Evolutionary conservation across 345 rosid genomes (phyloP).

Genomic region (Euphorbia pulcherrima): DNA sequence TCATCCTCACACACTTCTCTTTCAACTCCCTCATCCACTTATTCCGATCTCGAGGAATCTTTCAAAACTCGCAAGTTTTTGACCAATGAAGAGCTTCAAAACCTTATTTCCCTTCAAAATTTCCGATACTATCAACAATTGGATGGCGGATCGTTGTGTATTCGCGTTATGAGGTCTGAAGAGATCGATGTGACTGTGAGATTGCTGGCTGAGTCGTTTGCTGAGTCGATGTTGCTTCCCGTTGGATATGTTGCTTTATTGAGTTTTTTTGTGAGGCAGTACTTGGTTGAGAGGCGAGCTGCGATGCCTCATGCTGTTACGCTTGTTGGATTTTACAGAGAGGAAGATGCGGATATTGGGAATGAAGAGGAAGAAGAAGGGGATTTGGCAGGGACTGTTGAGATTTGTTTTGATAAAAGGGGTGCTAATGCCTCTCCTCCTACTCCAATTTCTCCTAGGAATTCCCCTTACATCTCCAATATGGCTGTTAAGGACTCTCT

Average conservation of each 20-base stretch:
- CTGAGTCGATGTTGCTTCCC: constrained; percentile 77
- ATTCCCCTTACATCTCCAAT: constrained; percentile 78
- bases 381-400: constrained; percentile 83
- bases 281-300: constrained; percentile 67
- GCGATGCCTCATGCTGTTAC: constrained; percentile 78
- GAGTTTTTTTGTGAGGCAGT: constrained; percentile 74
- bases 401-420: constrained; percentile 60
- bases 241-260: constrained; percentile 55
- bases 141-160: constrained; percentile 53
- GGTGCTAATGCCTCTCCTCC: constrained; percentile 80
- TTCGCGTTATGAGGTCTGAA: constrained; percentile 66
- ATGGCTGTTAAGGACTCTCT: constrained; percentile 74
- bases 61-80: constrained; percentile 51
- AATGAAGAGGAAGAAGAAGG: constrained; percentile 21
- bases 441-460: constrained; percentile 67
- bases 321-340: constrained; percentile 60
- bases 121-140: constrained; percentile 54
- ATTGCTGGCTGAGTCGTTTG: constrained; percentile 74
- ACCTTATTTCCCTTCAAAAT: constrained; percentile 55
- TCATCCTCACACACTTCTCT: constrained; percentile 9
- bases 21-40: constrained; percentile 14
- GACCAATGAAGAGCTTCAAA: constrained; percentile 66
- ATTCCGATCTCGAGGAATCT: constrained; percentile 55
- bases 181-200: constrained; percentile 69
- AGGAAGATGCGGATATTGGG: constrained; percentile 20